Evolutionary conservation across 1,284 basidiomycete species (phyloP).

Genomic region (Tremellales sp.): DNA sequence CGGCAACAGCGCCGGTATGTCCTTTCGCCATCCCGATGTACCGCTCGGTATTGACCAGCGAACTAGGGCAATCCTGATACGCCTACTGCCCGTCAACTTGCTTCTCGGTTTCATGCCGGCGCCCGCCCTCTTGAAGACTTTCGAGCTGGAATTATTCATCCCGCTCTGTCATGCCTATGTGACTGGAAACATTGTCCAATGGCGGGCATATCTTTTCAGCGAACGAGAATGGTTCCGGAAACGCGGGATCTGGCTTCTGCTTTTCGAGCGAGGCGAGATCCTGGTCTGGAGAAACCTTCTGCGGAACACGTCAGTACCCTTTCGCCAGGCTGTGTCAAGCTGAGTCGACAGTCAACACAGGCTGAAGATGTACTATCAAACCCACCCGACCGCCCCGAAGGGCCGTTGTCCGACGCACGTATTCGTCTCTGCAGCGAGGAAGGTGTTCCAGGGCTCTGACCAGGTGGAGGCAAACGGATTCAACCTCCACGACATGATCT

Average conservation of each 20-base stretch:
- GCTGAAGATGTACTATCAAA: conserved; percentile 28
- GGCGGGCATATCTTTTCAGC: conserved; percentile 36
- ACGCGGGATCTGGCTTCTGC: conserved; percentile 45
- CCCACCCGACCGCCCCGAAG: conserved; percentile 18
- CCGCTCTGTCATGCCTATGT: conserved; percentile 44
- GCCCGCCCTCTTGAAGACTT: conserved; percentile 29
- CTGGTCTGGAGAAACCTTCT: conserved; percentile 50
- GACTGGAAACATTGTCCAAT: conserved; percentile 41
- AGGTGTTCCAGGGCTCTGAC: conserved; percentile 33
- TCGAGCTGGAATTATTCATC: conserved; percentile 38
- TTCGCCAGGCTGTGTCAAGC: not conserved
- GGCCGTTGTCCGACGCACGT: conserved; percentile 40
- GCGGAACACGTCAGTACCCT: conserved; percentile 39
- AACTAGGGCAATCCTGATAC: conserved; percentile 48
- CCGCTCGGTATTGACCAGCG: not conserved
- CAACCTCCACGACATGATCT: conserved; percentile 42
- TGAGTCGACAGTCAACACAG: conserved; percentile 14
- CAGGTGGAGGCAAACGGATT: conserved; percentile 41
- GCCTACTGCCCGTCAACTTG: conserved; percentile 46
- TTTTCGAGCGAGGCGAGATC: conserved; percentile 49
- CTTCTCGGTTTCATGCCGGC: conserved; percentile 44
- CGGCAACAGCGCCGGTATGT: conserved; percentile 35
- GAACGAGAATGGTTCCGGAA: conserved; percentile 45
- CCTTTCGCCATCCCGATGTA: not conserved
- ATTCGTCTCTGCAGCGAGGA: conserved; percentile 27